Conservation (phyloP, 495 filamentous ascomycete species). For the Talaromyces borbonicus region DNA sequence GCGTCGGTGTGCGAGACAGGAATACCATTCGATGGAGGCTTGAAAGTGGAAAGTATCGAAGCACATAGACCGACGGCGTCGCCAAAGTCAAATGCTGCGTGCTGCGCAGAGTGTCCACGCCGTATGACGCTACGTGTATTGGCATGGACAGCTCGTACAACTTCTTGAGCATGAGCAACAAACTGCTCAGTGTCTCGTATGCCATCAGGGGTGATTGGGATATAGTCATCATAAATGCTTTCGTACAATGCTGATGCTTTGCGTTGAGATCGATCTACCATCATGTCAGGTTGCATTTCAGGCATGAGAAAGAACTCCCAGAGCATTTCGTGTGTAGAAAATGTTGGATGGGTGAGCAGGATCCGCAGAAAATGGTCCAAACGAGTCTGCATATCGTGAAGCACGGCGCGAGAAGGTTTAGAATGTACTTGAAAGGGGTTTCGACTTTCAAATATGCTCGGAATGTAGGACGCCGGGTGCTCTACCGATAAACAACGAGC, state of each 20-base stretch:
- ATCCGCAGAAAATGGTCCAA: slow-evolving; percentile 82
- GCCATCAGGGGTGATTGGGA: slow-evolving; percentile 60
- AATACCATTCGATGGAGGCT: slow-evolving; percentile 41
- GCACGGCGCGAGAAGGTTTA: slow-evolving; percentile 74
- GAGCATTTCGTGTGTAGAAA: slow-evolving; percentile 91
- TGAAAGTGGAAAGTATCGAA: slow-evolving; percentile 38
- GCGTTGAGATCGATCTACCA: slow-evolving; percentile 75
- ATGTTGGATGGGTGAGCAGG: slow-evolving; percentile 81
- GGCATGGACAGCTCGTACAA: slow-evolving; percentile 71
- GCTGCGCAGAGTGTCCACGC: slow-evolving; percentile 24
- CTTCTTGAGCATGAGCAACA: slow-evolving; percentile 77
- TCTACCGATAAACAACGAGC: slow-evolving; percentile 80
- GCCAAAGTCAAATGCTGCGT: slow-evolving; percentile 48
- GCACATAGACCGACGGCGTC: slow-evolving; percentile 56
- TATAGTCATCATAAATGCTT: slow-evolving; percentile 76
- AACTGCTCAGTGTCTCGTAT: slow-evolving; percentile 91
- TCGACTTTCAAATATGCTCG: slow-evolving; percentile 64
- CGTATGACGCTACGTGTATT: slow-evolving; percentile 73
- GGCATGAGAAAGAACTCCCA: slow-evolving; percentile 99
- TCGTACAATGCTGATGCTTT: slow-evolving; percentile 79
- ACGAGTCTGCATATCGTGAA: slow-evolving; percentile 79
- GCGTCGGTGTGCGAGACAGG: slow-evolving; percentile 58
- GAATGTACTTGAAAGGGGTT: slow-evolving; percentile 90
- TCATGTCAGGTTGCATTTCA: slow-evolving; percentile 80
- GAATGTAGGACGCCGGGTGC: slow-evolving; percentile 91